These are phyloP conservation scores for Colletotrichum caudatum DNA, from an alignment of 2,329 filamentous ascomycete species.

Conservation along the genomic window DNA sequence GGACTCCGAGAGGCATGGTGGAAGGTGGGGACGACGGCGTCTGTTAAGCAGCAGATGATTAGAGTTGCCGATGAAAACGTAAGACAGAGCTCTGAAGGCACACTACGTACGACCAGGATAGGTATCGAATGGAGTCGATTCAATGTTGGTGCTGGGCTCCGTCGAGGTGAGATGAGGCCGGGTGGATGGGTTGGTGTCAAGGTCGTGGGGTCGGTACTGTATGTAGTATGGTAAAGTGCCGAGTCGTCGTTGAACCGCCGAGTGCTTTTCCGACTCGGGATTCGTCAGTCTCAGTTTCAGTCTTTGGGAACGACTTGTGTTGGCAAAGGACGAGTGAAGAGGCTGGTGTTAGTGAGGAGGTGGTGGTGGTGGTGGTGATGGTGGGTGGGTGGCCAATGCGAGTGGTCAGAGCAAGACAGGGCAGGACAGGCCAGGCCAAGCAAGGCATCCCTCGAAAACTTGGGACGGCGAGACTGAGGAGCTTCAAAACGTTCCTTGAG, in stretches of 20 bases:
- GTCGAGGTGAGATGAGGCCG: neutral
- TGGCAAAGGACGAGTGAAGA: neutral
- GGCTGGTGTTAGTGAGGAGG: conserved; percentile 1
- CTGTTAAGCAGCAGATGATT: conserved; percentile 4
- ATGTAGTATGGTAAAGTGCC: conserved; percentile 1
- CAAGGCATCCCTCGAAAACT: conserved; percentile 21
- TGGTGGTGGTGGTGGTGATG: no score
- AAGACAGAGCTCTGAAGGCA: neutral
- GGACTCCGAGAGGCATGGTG: conserved; percentile 15
- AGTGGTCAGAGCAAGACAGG: neutral
- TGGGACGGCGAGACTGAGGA: conserved; percentile 27
- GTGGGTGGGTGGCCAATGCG: conserved; percentile 13
- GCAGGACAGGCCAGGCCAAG: neutral
- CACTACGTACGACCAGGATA: neutral
- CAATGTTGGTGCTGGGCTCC: conserved; percentile 19
- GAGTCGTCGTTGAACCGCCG: neutral
- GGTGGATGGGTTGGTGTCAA: conserved; percentile 7
- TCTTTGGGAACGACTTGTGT: conserved; percentile 11
- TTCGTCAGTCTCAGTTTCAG: conserved; percentile 29
- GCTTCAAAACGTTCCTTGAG: conserved; percentile 46
- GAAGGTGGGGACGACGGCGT: conserved; percentile 9
- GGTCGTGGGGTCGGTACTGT: conserved; percentile 13
- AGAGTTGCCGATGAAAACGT: neutral
- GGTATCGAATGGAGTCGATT: conserved; percentile 7
- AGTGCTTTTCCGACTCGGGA: conserved; percentile 10